A percentile compares a stretch with the other conserved stretches of the same genome.
phyloP scores from a whole-genome alignment of 805 yeast species.

The Candida tallmaniae region DNA sequence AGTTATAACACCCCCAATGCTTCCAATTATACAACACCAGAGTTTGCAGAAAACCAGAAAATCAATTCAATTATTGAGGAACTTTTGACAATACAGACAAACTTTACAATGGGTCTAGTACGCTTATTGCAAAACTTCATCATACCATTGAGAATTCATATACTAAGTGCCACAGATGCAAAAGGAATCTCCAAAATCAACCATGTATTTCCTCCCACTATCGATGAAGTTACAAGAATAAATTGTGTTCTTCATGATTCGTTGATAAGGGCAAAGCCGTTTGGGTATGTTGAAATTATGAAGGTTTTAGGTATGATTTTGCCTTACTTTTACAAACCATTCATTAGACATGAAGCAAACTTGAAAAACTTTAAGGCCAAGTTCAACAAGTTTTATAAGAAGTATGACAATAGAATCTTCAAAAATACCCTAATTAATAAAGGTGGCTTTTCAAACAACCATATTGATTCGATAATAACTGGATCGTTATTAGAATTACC shows the following conservation, averaged over 20 bases:
- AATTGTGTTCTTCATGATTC: conserved; percentile 82
- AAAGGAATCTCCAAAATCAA: conserved; percentile 65
- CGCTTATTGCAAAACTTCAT: conserved; percentile 73
- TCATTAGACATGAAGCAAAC: conserved; percentile 92
- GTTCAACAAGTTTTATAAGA: conserved; percentile 37
- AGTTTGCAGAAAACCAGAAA: conserved; percentile 20
- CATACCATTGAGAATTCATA: conserved; percentile 71
- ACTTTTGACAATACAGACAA: conserved; percentile 65
- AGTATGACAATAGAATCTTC: conserved; percentile 25
- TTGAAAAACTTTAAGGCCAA: conserved; percentile 59
- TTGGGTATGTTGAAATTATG: conserved; percentile 71
- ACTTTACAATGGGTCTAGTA: conserved; percentile 66
- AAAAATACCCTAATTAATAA: conserved; percentile 26
- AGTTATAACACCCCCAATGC: conserved; percentile 59
- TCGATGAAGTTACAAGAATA: conserved; percentile 87
- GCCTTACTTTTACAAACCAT: conserved; percentile 90
- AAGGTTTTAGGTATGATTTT: conserved; percentile 77
- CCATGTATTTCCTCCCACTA: conserved; percentile 86
- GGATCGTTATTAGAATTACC: conserved; percentile 66
- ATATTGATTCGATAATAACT: conserved; percentile 47
- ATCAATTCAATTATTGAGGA: conserved; percentile 60
- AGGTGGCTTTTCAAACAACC: conserved; percentile 22
- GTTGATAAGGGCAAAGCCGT: conserved; percentile 58
- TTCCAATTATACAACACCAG: conserved; percentile 11
- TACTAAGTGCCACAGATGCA: conserved; percentile 50